A percentile compares a stretch with the other conserved stretches of the same genome.
phyloP scores from a whole-genome alignment of 176 grass and related monocot species.

The Dactylis glomerata region DNA sequence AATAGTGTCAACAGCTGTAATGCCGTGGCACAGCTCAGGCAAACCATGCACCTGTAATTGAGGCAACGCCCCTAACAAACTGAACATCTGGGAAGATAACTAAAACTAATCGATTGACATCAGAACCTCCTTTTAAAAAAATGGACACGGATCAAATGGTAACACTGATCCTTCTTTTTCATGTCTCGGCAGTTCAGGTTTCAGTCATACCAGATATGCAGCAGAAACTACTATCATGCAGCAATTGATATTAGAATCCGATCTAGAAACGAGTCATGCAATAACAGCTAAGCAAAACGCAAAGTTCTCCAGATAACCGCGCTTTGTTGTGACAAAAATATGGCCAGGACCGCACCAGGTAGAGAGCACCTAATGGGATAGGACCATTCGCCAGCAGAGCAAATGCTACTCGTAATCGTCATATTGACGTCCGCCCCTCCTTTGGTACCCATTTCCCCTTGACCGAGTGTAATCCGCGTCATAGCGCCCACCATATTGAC shows the following conservation, averaged over 20 bases:
- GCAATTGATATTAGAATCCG: constrained; percentile 19
- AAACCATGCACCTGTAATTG: not conserved
- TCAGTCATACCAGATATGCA: not conserved
- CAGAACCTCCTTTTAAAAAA: not conserved
- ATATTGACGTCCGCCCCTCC: constrained; percentile 38
- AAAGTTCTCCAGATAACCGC: not conserved
- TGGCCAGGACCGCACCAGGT: constrained; percentile 23
- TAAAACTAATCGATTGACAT: not conserved
- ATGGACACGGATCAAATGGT: not conserved
- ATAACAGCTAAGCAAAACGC: constrained; percentile 20
- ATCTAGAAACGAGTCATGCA: constrained; percentile 14
- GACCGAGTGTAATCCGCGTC: constrained; percentile 39
- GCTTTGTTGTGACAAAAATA: constrained; percentile 37
- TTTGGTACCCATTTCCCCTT: constrained; percentile 38
- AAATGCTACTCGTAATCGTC: constrained; percentile 30
- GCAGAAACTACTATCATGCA: constrained; percentile 28
- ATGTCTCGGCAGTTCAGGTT: constrained; percentile 2
- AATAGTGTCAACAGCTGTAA: not conserved
- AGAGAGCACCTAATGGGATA: not conserved
- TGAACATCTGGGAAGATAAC: not conserved
- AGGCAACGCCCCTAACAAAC: not conserved
- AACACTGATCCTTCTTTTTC: not conserved
- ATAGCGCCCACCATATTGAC: constrained; percentile 32
- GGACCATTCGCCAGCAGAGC: constrained; percentile 9
- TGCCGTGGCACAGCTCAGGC: not conserved